phyloP scores from a whole-genome alignment of 345 rosid species.

The Eucalyptus leucophloia region DNA sequence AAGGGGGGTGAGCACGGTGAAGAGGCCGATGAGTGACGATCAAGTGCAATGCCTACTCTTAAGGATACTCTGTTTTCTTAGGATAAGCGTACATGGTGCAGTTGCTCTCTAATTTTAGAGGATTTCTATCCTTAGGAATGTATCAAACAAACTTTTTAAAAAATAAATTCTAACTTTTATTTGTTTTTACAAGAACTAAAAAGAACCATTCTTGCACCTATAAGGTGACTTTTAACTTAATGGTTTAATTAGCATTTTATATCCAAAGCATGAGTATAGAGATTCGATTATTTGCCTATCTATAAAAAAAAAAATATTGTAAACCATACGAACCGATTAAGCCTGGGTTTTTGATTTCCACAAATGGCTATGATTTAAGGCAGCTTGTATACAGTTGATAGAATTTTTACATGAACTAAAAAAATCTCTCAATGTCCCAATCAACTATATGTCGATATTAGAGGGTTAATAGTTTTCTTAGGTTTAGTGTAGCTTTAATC shows the following conservation, averaged over 20 bases:
- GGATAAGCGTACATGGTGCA: background rate
- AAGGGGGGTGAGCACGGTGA: too few relatives aligned
- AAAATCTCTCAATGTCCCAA: background rate
- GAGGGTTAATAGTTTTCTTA: background rate
- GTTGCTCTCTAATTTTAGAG: background rate
- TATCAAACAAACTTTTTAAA: background rate
- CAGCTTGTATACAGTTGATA: background rate
- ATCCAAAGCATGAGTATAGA: background rate
- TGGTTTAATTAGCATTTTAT: background rate
- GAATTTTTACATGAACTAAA: background rate
- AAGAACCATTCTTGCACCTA: background rate
- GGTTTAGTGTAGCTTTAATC: background rate
- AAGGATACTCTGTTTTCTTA: background rate
- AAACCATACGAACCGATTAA: rapidly evolving
- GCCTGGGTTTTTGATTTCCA: background rate
- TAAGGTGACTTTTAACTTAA: background rate
- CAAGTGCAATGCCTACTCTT: too few relatives aligned
- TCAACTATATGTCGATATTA: background rate
- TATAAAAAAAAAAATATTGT: background rate
- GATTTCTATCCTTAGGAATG: background rate
- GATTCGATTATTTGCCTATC: rapidly evolving
- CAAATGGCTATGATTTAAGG: background rate
- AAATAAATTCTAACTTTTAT: background rate
- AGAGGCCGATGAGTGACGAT: too few relatives aligned
- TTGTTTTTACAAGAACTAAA: background rate